Evolutionary conservation across 139 green algal genomes (phyloP).

Genomic region (Coccomyxa sp.): DNA sequence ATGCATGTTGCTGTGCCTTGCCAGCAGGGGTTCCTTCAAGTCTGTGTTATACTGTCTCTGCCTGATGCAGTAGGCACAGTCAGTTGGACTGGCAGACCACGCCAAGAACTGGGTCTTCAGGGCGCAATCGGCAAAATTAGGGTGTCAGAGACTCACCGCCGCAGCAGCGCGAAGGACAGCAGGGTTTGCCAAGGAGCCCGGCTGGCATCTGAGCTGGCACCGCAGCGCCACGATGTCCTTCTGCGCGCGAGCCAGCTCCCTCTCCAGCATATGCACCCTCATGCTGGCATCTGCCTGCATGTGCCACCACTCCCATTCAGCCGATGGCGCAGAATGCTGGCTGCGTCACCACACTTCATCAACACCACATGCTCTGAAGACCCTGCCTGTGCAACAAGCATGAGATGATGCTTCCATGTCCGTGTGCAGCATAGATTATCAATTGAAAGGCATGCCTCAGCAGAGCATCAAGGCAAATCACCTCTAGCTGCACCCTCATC

Average conservation of each 20-base stretch:
- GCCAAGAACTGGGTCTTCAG: too few species aligned
- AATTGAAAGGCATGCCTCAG: too few species aligned
- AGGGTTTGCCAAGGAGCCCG: background rate
- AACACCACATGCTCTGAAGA: background rate
- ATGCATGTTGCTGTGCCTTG: too few species aligned
- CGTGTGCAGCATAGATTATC: too few species aligned
- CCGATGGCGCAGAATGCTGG: background rate
- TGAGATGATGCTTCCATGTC: background rate
- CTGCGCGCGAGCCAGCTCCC: conserved; percentile 23
- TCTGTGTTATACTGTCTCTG: too few species aligned
- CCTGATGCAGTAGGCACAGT: too few species aligned
- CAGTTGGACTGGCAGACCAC: too few species aligned
- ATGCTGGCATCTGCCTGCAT: conserved; percentile 39
- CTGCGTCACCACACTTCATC: background rate
- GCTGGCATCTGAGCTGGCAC: conserved; percentile 21
- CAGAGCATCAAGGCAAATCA: too few species aligned
- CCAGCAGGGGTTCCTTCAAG: too few species aligned
- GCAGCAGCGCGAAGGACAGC: background rate
- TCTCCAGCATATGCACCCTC: conserved; percentile 48
- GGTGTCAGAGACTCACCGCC: background rate
- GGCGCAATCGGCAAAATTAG: background rate
- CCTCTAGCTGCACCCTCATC: conserved; percentile 18
- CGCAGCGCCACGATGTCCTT: conserved; percentile 33
- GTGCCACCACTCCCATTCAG: background rate
- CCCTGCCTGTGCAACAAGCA: background rate